Evolutionary conservation across 805 yeast genomes (phyloP).

Genomic region (Starmerella bombicola): DNA sequence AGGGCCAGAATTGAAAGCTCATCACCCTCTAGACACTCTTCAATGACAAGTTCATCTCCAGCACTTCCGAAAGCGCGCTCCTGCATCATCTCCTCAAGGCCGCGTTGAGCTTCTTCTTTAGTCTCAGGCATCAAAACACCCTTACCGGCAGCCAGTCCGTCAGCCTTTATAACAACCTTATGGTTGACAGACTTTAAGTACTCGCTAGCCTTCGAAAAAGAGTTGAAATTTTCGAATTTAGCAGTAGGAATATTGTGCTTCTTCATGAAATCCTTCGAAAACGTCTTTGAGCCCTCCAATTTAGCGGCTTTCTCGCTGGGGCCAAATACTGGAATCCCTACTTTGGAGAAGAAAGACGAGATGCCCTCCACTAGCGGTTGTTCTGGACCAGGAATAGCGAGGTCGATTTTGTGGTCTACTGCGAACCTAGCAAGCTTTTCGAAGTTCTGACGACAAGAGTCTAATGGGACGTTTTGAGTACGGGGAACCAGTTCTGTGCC

Average conservation of each 20-base stretch:
- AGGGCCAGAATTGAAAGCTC: conserved; percentile 87
- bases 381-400: conserved; percentile 98
- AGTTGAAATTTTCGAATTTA: conserved; percentile 65
- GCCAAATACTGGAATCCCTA: conserved; percentile 93
- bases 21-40: conserved; percentile 92
- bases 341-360: conserved; percentile 52
- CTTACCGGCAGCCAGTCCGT: conserved; percentile 97
- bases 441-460: conserved; percentile 56
- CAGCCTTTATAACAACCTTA: conserved; percentile 86
- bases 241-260: conserved; percentile 93
- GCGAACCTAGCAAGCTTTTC: conserved; percentile 63
- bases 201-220: conserved; percentile 59
- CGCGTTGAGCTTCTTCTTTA: conserved; percentile 72
- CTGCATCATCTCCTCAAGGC: conserved; percentile 79
- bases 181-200: conserved; percentile 55
- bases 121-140: conserved; percentile 88
- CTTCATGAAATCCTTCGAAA: conserved; percentile 87
- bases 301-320: conserved; percentile 83
- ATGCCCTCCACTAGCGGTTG: conserved; percentile 96
- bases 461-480: conserved; percentile 58
- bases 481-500: conserved; percentile 50
- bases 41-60: conserved; percentile 89
- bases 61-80: conserved; percentile 82
- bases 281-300: conserved; percentile 95
- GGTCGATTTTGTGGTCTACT: conserved; percentile 43